Base-by-base conservation (phyloP, 106 monocot genomes). In the Dioscorea dumetorum region DNA sequence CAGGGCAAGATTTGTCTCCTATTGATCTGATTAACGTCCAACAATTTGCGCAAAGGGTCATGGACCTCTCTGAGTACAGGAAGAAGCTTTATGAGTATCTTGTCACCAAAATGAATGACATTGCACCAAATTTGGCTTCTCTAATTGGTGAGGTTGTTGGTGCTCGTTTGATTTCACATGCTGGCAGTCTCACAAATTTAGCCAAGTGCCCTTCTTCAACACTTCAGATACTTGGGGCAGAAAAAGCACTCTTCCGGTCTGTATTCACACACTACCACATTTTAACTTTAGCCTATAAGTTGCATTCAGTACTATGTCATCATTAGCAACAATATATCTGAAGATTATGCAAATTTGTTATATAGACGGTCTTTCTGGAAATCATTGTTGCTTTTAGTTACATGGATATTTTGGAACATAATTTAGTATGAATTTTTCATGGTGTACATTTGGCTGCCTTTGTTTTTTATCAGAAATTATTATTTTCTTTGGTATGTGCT, bases 211-310 rank as follows among this genome's bases (percentile, higher is more conserved):
- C 91, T 20, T 67, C 95, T 52, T 95, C 95, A 17, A 95, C 91
- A 33, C 87, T 95, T 64, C 95, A 95, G 71, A 95, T 95, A 66
- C 85, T 95, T 79, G 95, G 95, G 57, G 91, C 95, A 53, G 91
- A 95, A 78, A 95, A 95, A 58, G 95, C 95, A 48, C 95, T 95
- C 61, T 95, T 95, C 83, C 91, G 95, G 95, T 95, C 69, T 48
- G 56, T 2, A 31, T 48, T 10, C 61, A 41, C 68, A 22, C 50
- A 9, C 12, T 0, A 21, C 24, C 15, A 13, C 11, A 2, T 32
- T 23, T 61, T 48, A 41, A 41, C 3, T 41, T 1, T 41, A 41
- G 41, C 0, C 9, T 41, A 41, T 10, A 41, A 41, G 41, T 6
- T 41, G 3, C 41, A 41, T 6, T 41, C 41, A 41, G 10, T 10